Percentiles rank a stretch among this genome's conserved stretches.
Evolutionary conservation across 768 basidiomycete genomes (phyloP).

Genomic region (Lanmaoa rubissima): DNA sequence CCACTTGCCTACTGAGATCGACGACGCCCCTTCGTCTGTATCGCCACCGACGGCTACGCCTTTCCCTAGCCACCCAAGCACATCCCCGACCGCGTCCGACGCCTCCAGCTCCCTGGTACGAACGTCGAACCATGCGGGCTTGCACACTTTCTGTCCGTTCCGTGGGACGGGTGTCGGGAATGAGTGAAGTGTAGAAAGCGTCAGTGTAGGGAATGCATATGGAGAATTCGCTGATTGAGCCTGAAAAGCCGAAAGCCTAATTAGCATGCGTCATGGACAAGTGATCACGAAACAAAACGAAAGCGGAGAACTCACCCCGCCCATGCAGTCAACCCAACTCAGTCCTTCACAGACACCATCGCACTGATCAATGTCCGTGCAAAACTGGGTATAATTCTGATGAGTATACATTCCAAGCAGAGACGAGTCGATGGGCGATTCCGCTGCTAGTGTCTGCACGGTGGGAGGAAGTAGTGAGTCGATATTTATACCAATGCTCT

Average conservation of each 20-base stretch:
- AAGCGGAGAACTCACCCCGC: conserved; percentile 42
- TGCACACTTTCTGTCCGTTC: conserved; percentile 77
- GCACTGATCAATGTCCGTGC: conserved; percentile 72
- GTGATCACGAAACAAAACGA: neutral
- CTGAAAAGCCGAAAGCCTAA: conserved; percentile 33
- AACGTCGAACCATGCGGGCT: conserved; percentile 81
- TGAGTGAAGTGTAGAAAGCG: conserved; percentile 81
- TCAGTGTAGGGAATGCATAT: conserved; percentile 81
- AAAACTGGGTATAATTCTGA: conserved; percentile 90
- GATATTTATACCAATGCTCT: neutral
- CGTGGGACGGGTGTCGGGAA: conserved; percentile 85
- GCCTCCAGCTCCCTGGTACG: conserved; percentile 57
- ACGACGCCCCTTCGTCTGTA: conserved; percentile 1
- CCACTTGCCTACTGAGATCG: conserved; percentile 43
- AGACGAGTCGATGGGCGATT: conserved; percentile 89
- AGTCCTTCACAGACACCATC: conserved; percentile 68
- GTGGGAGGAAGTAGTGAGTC: neutral
- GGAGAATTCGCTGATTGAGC: conserved; percentile 61
- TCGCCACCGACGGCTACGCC: conserved; percentile 18
- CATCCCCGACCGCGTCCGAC: conserved; percentile 55
- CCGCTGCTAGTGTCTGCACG: conserved; percentile 65
- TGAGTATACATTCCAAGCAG: conserved; percentile 89
- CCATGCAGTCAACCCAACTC: conserved; percentile 72
- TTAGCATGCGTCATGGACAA: neutral
- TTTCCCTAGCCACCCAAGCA: conserved; percentile 53